phyloP scores from a whole-genome alignment of 1,284 basidiomycete species.

The Naganishia sp. region DNA sequence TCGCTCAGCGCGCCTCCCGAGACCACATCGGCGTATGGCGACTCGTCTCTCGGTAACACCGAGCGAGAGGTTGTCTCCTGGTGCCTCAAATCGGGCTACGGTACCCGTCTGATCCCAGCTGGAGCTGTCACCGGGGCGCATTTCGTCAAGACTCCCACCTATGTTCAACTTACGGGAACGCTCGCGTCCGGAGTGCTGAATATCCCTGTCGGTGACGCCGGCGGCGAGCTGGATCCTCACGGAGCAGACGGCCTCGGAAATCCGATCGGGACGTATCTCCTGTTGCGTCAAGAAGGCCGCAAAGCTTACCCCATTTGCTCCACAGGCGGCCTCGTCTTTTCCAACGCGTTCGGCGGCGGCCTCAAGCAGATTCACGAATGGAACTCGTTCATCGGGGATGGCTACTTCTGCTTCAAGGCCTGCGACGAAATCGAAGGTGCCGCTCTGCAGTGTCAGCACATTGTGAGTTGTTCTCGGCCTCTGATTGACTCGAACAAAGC shows the following conservation, averaged over 20 bases:
- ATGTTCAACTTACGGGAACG: conserved; percentile 51
- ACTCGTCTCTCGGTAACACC: conserved; percentile 46
- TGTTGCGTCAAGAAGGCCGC: no score
- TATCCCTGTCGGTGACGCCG: conserved; percentile 44
- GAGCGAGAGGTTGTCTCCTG: conserved; percentile 40
- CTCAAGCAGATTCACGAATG: conserved; percentile 49
- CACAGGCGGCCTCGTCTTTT: conserved; percentile 73
- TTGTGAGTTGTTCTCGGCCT: conserved; percentile 58
- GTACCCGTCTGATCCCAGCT: conserved; percentile 49
- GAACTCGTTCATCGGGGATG: conserved; percentile 46
- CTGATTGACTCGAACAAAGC: background rate
- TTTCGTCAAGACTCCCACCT: conserved; percentile 58
- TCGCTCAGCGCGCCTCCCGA: conserved; percentile 53
- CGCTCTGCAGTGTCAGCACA: conserved; percentile 65
- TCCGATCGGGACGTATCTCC: no score
- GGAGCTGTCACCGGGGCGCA: conserved; percentile 41
- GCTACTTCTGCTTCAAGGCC: conserved; percentile 70
- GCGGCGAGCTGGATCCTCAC: conserved; percentile 58
- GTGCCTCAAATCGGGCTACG: conserved; percentile 37
- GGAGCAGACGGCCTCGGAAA: no score
- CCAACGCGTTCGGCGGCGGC: conserved; percentile 63
- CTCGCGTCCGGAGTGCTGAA: conserved; percentile 64
- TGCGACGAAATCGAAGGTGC: conserved; percentile 63
- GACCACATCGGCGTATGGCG: conserved; percentile 49
- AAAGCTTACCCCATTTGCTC: no score